These are phyloP conservation scores for Eleusine indica DNA, from an alignment of 176 grass and related monocot species.

Conservation along the genomic window DNA sequence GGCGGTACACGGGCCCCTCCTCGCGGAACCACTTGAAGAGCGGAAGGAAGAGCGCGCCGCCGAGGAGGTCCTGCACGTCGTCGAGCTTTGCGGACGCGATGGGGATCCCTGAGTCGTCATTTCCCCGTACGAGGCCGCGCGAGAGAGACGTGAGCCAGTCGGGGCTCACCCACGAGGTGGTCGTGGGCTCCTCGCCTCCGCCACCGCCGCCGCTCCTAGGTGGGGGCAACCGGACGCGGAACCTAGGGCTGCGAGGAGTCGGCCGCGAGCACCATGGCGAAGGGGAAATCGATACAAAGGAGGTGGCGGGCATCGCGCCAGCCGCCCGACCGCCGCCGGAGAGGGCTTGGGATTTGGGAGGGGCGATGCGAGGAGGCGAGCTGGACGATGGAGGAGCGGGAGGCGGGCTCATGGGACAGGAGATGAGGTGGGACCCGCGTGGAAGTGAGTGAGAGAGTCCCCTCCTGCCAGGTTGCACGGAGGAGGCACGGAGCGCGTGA, in stretches of 20 bases:
- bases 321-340: background rate
- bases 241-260: background rate
- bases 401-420: background rate
- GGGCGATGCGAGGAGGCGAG: background rate
- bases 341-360: slow-evolving; percentile 5
- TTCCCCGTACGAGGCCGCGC: slow-evolving; percentile 36
- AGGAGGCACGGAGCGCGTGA: background rate
- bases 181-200: slow-evolving; percentile 28
- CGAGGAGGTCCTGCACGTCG: slow-evolving; percentile 87
- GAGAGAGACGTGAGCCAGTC: slow-evolving; percentile 83
- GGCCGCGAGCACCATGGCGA: slow-evolving; percentile 6
- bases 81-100: slow-evolving; percentile 85
- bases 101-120: slow-evolving; percentile 82
- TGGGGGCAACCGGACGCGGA: slow-evolving; percentile 32
- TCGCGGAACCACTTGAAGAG: slow-evolving; percentile 97
- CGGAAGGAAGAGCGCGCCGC: slow-evolving; percentile 96
- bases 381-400: background rate
- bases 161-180: slow-evolving; percentile 78
- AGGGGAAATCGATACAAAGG: slow-evolving; percentile 3
- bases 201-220: slow-evolving; percentile 33
- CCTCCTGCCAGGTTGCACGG: background rate
- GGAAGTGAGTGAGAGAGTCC: background rate
- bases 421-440: slow-evolving; percentile 45
- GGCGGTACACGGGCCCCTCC: slow-evolving; percentile 85
- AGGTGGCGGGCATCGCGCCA: slow-evolving; percentile 28